Evolutionary conservation across 106 monocot genomes (phyloP).

Genomic region (Narthecium ossifragum): DNA sequence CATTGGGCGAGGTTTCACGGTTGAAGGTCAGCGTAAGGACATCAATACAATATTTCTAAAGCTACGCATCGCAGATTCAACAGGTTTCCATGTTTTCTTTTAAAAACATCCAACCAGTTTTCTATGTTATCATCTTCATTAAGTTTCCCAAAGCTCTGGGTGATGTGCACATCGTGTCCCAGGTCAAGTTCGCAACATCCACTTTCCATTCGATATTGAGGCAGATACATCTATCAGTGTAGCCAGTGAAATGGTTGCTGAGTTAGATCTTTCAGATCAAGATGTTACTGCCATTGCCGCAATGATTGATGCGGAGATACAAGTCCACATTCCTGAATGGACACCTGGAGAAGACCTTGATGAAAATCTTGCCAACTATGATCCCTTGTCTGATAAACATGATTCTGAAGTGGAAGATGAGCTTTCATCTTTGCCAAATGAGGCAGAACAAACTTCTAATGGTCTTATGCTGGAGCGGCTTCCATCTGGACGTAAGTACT

Average conservation of each 20-base stretch:
- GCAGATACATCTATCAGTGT: constrained; percentile 67
- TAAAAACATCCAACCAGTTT: neutral
- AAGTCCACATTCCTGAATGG: constrained; percentile 56
- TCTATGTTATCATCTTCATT: too few species aligned
- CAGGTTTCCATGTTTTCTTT: constrained; percentile 29
- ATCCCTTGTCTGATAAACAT: neutral
- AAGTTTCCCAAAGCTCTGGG: too few species aligned
- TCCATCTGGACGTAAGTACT: constrained; percentile 59
- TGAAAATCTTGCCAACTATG: constrained; percentile 12
- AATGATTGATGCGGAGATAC: constrained; percentile 75
- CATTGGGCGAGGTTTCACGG: constrained; percentile 37
- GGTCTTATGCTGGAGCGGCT: constrained; percentile 45
- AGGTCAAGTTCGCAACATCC: constrained; percentile 60
- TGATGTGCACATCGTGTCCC: too few species aligned
- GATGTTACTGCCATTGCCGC: constrained; percentile 60
- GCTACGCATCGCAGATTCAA: constrained; percentile 47
- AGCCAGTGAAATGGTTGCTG: constrained; percentile 65
- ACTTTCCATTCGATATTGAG: constrained; percentile 68
- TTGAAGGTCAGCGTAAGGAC: constrained; percentile 48
- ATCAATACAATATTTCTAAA: constrained; percentile 51
- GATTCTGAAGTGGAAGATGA: constrained; percentile 27
- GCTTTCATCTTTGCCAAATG: constrained; percentile 25
- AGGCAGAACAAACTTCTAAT: constrained; percentile 9
- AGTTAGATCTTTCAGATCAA: constrained; percentile 53
- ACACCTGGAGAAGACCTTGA: constrained; percentile 1